A percentile compares a stretch with the other conserved stretches of the same genome.
Conservation (phyloP, 2,329 filamentous ascomycete genomes). For the Calonectria pauciramosa region DNA sequence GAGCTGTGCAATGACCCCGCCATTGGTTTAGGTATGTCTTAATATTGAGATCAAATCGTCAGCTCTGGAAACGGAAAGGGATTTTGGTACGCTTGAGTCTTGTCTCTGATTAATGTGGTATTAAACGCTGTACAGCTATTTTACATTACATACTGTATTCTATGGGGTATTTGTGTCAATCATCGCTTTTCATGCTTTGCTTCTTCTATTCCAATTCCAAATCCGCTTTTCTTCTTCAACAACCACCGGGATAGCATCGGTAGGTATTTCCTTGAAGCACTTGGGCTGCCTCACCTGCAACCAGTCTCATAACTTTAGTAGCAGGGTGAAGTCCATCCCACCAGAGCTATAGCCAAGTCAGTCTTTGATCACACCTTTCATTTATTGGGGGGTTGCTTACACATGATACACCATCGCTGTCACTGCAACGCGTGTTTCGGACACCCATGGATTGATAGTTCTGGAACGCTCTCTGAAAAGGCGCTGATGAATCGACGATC, state of each 20-base stretch:
- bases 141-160: not conserved
- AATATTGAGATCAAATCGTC: no score
- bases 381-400: not conserved
- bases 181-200: not conserved
- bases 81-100: no score
- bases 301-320: conserved; percentile 8
- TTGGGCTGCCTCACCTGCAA: conserved; percentile 7
- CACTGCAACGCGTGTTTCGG: not conserved
- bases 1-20: no score
- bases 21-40: no score
- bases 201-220: not conserved
- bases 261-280: not conserved
- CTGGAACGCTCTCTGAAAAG: not conserved
- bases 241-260: not conserved
- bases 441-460: conserved; percentile 5
- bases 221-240: not conserved
- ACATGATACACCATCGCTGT: conserved; percentile 7
- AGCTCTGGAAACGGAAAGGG: no score
- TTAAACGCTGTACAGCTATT: not conserved
- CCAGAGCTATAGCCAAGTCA: conserved; percentile 8
- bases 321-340: conserved; percentile 17
- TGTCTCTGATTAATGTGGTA: not conserved
- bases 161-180: not conserved
- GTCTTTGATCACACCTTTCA: not conserved
- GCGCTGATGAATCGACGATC: conserved; percentile 1